Evolutionary conservation across 768 basidiomycete genomes (phyloP).

Genomic region (Mycena olivaceomarginata): DNA sequence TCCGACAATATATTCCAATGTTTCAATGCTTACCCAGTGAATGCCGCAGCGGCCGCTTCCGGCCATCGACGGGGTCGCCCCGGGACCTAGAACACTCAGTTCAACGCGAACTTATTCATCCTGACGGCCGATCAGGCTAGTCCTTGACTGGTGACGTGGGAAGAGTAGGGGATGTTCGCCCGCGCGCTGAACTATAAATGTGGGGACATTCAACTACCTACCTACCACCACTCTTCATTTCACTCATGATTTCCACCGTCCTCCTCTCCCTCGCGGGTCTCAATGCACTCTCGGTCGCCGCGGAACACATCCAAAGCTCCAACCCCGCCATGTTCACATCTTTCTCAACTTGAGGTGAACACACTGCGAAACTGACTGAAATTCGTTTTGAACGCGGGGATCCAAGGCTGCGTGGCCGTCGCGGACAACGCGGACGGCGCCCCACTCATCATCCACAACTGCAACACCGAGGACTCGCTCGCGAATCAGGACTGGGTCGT

Average conservation of each 20-base stretch:
- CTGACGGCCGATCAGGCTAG: too few species aligned
- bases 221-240: too few species aligned
- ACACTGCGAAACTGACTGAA: neutral
- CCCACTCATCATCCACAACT: constrained; percentile 6
- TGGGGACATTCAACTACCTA: too few species aligned
- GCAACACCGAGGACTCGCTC: neutral
- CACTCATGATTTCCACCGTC: constrained; percentile 27
- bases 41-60: too few species aligned
- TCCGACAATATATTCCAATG: too few species aligned
- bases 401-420: constrained; percentile 2
- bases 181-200: too few species aligned
- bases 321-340: neutral
- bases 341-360: neutral
- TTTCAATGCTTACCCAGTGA: too few species aligned
- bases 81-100: too few species aligned
- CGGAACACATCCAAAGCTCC: neutral
- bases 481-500: neutral
- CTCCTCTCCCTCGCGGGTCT: neutral
- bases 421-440: neutral
- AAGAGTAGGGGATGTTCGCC: too few species aligned
- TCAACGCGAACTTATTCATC: too few species aligned
- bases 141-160: too few species aligned
- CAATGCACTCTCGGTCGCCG: neutral
- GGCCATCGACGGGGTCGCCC: too few species aligned
- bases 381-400: neutral